Conservation (phyloP, 2,329 filamentous ascomycete genomes). For the Cladosporium phlei region DNA sequence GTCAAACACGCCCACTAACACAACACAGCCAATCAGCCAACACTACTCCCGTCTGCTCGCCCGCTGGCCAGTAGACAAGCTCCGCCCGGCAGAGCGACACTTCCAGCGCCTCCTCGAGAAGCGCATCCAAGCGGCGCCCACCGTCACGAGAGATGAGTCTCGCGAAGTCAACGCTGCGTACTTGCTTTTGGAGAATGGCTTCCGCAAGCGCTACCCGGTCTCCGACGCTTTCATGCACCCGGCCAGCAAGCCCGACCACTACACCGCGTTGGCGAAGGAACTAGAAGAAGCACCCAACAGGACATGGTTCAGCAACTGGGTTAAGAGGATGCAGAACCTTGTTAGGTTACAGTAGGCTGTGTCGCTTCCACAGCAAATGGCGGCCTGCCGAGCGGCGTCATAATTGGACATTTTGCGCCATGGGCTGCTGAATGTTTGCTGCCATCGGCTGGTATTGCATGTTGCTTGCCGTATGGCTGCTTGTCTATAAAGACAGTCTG, state of each 20-base stretch:
- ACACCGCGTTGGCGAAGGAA: constrained; percentile 49
- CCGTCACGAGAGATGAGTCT: constrained; percentile 32
- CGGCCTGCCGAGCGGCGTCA: not conserved
- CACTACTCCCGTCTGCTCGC: constrained; percentile 48
- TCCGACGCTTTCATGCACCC: constrained; percentile 46
- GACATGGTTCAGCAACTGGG: constrained; percentile 41
- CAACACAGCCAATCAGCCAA: constrained; percentile 33
- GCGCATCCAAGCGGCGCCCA: constrained; percentile 34
- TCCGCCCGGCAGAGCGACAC: constrained; percentile 40
- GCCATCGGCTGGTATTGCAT: too few relatives aligned
- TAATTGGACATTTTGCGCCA: not conserved
- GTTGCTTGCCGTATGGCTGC: too few relatives aligned
- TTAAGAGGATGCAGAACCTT: constrained; percentile 36
- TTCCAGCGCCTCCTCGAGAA: constrained; percentile 42
- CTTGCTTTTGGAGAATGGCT: constrained; percentile 56
- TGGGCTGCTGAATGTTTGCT: too few relatives aligned
- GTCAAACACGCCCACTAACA: too few relatives aligned
- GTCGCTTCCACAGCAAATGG: not conserved
- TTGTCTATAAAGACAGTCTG: too few relatives aligned
- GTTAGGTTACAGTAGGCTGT: constrained; percentile 4
- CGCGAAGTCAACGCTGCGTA: constrained; percentile 55
- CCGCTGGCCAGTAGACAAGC: constrained; percentile 47
- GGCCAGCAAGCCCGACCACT: constrained; percentile 48
- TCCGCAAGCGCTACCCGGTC: constrained; percentile 48
- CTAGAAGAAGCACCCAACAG: constrained; percentile 50